These are phyloP conservation scores for Pyrenochaeta sp. DNA, from an alignment of 2,329 filamentous ascomycete species.

Conservation along the genomic window DNA sequence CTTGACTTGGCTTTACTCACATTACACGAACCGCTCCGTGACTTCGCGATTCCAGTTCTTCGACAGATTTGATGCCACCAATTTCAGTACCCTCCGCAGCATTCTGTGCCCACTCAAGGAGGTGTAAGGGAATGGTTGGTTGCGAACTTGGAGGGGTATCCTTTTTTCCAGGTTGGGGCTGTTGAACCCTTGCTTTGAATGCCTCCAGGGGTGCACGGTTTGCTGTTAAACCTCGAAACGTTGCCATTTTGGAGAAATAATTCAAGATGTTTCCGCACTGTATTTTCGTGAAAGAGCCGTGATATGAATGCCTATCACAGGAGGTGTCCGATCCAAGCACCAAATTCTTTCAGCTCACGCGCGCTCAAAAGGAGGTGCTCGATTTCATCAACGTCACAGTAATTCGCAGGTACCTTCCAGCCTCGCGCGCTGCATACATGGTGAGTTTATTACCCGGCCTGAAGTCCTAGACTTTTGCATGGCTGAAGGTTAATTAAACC, in stretches of 20 bases:
- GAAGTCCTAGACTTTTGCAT: not conserved
- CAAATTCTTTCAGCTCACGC: too few relatives aligned
- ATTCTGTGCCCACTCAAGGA: conserved; percentile 30
- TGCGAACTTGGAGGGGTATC: not conserved
- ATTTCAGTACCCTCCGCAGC: conserved; percentile 14
- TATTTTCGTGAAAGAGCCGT: too few relatives aligned
- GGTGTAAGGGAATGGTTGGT: conserved; percentile 16
- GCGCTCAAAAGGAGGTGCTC: too few relatives aligned
- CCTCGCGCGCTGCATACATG: not conserved
- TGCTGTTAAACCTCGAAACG: conserved; percentile 18
- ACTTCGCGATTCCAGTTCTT: conserved; percentile 12
- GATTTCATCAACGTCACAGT: too few relatives aligned
- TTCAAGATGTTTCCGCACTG: too few relatives aligned
- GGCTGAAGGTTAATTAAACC: not conserved
- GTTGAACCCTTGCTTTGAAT: conserved; percentile 8
- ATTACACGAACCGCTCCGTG: conserved; percentile 23
- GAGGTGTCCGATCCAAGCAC: too few relatives aligned
- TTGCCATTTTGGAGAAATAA: conserved; percentile 10
- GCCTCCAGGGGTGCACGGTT: conserved; percentile 17
- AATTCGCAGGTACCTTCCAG: not conserved
- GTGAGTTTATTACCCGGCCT: not conserved
- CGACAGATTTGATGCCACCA: conserved; percentile 3
- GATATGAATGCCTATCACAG: too few relatives aligned
- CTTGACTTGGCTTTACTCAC: conserved; percentile 11
- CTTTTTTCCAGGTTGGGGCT: not conserved